phyloP scores from a whole-genome alignment of 202 grass and related monocot genomes.

The Zizania palustris region DNA sequence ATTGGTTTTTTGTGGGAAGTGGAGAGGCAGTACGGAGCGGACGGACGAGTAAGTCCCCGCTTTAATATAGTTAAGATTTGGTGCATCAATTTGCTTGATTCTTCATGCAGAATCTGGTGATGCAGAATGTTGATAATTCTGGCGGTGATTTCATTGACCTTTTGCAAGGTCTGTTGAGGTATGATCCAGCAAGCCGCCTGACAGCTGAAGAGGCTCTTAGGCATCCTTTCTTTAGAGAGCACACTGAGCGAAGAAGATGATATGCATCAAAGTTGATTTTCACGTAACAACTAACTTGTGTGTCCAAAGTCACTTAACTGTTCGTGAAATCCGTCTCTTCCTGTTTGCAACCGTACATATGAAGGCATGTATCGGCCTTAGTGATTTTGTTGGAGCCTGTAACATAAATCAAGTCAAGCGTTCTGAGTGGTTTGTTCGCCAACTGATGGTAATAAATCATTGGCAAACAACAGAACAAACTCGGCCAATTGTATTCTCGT shows the following conservation, averaged over 20 bases:
- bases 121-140: constrained; percentile 73
- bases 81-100: not conserved
- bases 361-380: not conserved
- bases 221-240: constrained; percentile 72
- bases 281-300: constrained; percentile 1
- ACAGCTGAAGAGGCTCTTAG: constrained; percentile 61
- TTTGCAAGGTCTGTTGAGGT: constrained; percentile 69
- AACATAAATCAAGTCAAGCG: not conserved
- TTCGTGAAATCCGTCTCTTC: not conserved
- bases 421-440: too few species aligned
- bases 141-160: constrained; percentile 80
- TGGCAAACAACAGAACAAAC: too few species aligned
- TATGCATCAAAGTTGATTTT: not conserved
- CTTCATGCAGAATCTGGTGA: constrained; percentile 68
- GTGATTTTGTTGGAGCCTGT: not conserved
- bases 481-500: too few species aligned
- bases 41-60: too few species aligned
- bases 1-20: too few species aligned
- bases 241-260: constrained; percentile 6
- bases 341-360: constrained; percentile 18
- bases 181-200: constrained; percentile 66
- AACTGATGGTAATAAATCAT: too few species aligned
- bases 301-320: not conserved
- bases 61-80: too few species aligned
- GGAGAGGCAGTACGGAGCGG: too few species aligned